Percentiles rank a stretch among this genome's conserved stretches.
Evolutionary conservation across 306 rosid genomes (phyloP).

Genomic region (Corylus avellana): DNA sequence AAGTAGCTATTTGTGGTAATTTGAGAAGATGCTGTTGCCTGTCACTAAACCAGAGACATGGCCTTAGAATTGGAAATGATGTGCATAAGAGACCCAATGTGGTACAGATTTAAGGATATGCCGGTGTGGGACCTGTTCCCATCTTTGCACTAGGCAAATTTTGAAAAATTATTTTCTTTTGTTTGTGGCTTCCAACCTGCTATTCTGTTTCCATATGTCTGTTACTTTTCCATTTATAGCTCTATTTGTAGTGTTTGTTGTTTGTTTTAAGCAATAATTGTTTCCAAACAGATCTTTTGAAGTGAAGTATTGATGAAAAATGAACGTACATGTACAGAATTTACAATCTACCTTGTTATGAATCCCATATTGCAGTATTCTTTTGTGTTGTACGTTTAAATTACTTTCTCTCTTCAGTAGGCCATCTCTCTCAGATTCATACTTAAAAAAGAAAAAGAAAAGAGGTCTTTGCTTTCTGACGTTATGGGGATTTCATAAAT

Average conservation of each 20-base stretch:
- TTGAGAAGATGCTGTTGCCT: neutral
- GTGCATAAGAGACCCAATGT: neutral
- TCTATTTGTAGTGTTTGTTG: neutral
- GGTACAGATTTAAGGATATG: neutral
- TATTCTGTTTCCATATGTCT: neutral
- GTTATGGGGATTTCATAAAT: conserved; percentile 29
- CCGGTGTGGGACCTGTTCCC: neutral
- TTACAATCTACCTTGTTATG: neutral
- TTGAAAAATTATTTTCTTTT: neutral
- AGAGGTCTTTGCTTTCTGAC: conserved; percentile 6
- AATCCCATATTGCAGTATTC: neutral
- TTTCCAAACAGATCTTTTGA: neutral
- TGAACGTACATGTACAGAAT: neutral
- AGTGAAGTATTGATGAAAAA: conserved; percentile 4
- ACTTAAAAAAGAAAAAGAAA: too few relatives aligned
- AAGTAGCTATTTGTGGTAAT: neutral
- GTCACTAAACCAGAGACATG: neutral
- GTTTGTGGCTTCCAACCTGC: neutral
- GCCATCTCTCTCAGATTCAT: neutral
- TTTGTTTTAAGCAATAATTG: neutral
- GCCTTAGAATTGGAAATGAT: neutral
- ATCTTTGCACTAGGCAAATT: neutral
- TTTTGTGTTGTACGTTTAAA: neutral
- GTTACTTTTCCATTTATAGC: neutral
- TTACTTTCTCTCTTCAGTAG: neutral